Percentiles rank a stretch among this genome's conserved stretches.
These are phyloP conservation scores for Amphicarpaea edgeworthii DNA, from an alignment of 306 rosid species.

Conservation along the genomic window DNA sequence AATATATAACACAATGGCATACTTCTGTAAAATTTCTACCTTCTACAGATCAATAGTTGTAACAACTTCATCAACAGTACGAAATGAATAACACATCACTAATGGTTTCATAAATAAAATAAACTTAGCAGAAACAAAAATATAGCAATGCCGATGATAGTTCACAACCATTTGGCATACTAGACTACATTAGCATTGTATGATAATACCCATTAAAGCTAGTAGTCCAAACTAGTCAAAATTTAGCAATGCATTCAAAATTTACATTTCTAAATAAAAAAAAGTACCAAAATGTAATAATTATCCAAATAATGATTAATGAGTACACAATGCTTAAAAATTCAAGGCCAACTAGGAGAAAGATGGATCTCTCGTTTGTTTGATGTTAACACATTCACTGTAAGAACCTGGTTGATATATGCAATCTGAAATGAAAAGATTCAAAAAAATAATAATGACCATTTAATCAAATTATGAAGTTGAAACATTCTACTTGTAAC, in stretches of 20 bases:
- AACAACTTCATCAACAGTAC: slow-evolving; percentile 79
- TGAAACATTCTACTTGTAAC: slow-evolving; percentile 36
- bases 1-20: slow-evolving; percentile 27
- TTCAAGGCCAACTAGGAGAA: slow-evolving; percentile 73
- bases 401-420: slow-evolving; percentile 84
- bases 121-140: slow-evolving; percentile 37
- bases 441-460: slow-evolving; percentile 34
- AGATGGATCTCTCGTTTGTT: slow-evolving; percentile 76
- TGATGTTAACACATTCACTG: slow-evolving; percentile 79
- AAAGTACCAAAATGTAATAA: slow-evolving; percentile 40
- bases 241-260: slow-evolving; percentile 34
- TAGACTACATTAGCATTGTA: slow-evolving; percentile 15
- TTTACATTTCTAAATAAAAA: slow-evolving; percentile 20
- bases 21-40: slow-evolving; percentile 93
- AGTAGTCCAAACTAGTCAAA: slow-evolving; percentile 36
- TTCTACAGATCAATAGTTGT: slow-evolving; percentile 85
- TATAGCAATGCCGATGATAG: slow-evolving; percentile 17
- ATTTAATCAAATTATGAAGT: slow-evolving; percentile 28
- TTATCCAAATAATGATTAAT: slow-evolving; percentile 30
- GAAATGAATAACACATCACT: slow-evolving; percentile 36
- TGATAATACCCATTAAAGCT: slow-evolving; percentile 29
- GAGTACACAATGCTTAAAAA: slow-evolving; percentile 35
- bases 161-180: slow-evolving; percentile 36
- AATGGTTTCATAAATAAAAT: slow-evolving; percentile 19
- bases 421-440: slow-evolving; percentile 70